phyloP scores from a whole-genome alignment of 163 green algal genomes.

The Volvox carteri region DNA sequence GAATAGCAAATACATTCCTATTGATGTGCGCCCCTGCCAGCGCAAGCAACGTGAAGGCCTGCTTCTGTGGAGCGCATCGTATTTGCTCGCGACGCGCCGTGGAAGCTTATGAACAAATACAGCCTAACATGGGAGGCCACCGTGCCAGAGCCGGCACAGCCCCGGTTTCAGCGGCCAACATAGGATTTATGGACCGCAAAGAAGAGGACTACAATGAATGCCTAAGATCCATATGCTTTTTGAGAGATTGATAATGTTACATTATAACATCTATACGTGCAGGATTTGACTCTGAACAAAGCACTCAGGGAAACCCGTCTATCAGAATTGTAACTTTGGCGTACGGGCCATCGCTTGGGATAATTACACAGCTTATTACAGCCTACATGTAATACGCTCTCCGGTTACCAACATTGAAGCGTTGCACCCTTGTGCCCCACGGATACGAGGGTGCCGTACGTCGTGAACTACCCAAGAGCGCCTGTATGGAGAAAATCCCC shows the following conservation, averaged over 20 bases:
- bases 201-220: background rate
- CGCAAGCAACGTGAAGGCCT: background rate
- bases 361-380: no score
- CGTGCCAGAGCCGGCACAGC: background rate
- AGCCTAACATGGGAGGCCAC: background rate
- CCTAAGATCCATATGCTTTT: background rate
- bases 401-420: no score
- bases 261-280: no score
- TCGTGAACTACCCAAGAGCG: no score
- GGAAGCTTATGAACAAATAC: background rate
- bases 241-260: background rate
- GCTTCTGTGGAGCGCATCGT: background rate
- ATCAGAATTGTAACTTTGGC: background rate
- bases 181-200: background rate
- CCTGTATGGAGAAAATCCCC: no score
- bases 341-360: no score
- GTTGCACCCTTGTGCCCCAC: no score
- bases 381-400: no score
- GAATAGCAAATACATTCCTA: slow-evolving; percentile 52
- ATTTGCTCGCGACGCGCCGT: background rate
- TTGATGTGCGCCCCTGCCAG: background rate
- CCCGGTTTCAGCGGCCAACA: background rate
- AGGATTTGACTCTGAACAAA: no score
- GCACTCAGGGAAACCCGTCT: no score
- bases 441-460: no score